Conservation (phyloP, 306 rosid species). For the Cucumis hystrix region DNA sequence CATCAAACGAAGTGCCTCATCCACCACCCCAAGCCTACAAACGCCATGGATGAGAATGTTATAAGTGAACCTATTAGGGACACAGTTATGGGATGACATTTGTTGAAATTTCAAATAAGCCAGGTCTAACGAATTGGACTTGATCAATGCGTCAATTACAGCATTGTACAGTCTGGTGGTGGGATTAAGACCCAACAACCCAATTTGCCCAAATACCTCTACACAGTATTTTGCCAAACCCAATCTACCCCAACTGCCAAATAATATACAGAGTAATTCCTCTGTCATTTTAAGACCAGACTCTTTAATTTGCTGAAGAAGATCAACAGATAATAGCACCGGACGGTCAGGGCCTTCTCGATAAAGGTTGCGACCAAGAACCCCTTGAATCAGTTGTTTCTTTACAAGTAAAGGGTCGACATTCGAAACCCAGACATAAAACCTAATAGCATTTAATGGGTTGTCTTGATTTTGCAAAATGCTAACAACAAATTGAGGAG, state of each 20-base stretch:
- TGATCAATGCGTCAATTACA: constrained; percentile 69
- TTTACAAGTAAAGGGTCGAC: constrained; percentile 27
- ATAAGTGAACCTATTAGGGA: constrained; percentile 68
- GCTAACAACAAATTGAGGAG: constrained; percentile 32
- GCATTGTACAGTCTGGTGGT: constrained; percentile 72
- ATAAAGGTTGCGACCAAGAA: constrained; percentile 23
- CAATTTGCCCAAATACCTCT: constrained; percentile 56
- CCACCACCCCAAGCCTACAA: constrained; percentile 60
- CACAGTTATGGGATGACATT: constrained; percentile 52
- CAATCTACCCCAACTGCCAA: constrained; percentile 81
- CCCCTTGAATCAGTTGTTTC: constrained; percentile 29
- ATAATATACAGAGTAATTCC: constrained; percentile 44
- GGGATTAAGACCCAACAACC: constrained; percentile 43
- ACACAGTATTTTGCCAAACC: constrained; percentile 63
- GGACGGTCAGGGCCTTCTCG: constrained; percentile 64
- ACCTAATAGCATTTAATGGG: constrained; percentile 40
- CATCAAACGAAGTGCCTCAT: constrained; percentile 71
- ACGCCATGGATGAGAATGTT: constrained; percentile 76
- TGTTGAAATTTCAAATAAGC: constrained; percentile 78
- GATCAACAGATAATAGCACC: constrained; percentile 40
- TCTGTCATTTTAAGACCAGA: constrained; percentile 41
- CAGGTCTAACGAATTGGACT: constrained; percentile 70
- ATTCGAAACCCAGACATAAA: constrained; percentile 58
- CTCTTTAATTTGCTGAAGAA: constrained; percentile 36
- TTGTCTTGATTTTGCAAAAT: constrained; percentile 51